Base-by-base conservation (phyloP, 2,329 filamentous ascomycete species). In the Trematosphaeria pertusa region DNA sequence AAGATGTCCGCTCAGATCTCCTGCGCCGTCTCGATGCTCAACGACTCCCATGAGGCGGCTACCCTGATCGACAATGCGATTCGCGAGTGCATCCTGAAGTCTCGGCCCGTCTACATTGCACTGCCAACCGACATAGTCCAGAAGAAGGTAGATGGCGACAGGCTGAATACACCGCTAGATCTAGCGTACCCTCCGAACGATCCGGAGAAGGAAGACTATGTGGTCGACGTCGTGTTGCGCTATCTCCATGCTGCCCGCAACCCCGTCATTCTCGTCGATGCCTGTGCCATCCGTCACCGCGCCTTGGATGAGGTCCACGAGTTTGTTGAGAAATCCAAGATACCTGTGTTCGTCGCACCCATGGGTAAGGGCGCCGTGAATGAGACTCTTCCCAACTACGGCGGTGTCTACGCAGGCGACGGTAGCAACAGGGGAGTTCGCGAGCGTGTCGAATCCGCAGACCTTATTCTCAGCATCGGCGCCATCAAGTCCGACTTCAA, bases 291-390 rank as follows among this genome's bases (percentile, higher is more conserved):
- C 54, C 85, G 90, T 24, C 88, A 94, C 65, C 80, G 86, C 32
- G 87, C 88, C 12, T 71, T 92, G 1, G 71, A 83, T 1, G 89
- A 94, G 70, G 85, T 91, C 14, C 84, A 89, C 58, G 81, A 83
- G 6, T 77, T 96, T 12, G 76, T 95, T 40, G 78, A 86, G 50
- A 89, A 87, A 70, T 89, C 89, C 1, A 78, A 83, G 3, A 76
- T 96, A 6, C 91, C 91, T 4, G 87, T 89, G 0, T 95, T 94
- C 60, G 88, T 92, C n/a, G 88, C 90, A 0, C 89, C 91, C 2
- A 95, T 95, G 88, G 91, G 91, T 36, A 96, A 96, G 75, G 84
- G 90, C 14, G 88, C 88, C 15, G 82, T 96, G 36, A 82, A 94
- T 61, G 91, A 96, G 71, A 82, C 81, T 2, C 80, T 88, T 36